phyloP scores from a whole-genome alignment of 805 yeast species.

The Hemisphaericaspora nanyangensis region DNA sequence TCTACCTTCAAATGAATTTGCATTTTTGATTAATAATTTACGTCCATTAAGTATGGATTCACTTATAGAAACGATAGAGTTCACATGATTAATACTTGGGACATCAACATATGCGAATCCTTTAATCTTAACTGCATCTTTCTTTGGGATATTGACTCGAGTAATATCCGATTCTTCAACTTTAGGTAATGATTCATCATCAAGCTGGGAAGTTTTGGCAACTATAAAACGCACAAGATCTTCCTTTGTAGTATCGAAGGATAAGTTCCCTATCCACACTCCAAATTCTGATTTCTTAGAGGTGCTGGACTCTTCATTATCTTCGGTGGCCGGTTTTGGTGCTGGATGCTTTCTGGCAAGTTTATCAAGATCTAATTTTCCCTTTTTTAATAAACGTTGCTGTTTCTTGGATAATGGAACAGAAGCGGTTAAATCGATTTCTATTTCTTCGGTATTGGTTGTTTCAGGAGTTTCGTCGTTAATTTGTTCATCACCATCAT shows the following conservation, averaged over 20 bases:
- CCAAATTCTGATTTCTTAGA: constrained; percentile 55
- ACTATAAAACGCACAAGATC: constrained; percentile 64
- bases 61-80: constrained; percentile 59
- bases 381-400: constrained; percentile 77
- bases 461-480: constrained; percentile 6
- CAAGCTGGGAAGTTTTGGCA: constrained; percentile 48
- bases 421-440: constrained; percentile 63
- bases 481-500: constrained; percentile 8
- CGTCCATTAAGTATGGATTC: constrained; percentile 80
- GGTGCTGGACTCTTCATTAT: constrained; percentile 20
- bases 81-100: constrained; percentile 53
- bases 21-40: constrained; percentile 77
- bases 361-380: constrained; percentile 65
- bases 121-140: constrained; percentile 57
- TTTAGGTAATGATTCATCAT: constrained; percentile 21
- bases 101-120: constrained; percentile 94
- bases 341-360: constrained; percentile 37
- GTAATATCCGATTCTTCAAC: constrained; percentile 59
- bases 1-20: constrained; percentile 81
- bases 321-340: constrained; percentile 39
- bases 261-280: constrained; percentile 92
- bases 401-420: constrained; percentile 91
- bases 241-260: constrained; percentile 78
- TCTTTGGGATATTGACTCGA: constrained; percentile 78
- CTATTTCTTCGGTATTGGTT: constrained; percentile 47